Evolutionary conservation across 116 monocot species (phyloP).

Genomic region (Zostera marina): DNA sequence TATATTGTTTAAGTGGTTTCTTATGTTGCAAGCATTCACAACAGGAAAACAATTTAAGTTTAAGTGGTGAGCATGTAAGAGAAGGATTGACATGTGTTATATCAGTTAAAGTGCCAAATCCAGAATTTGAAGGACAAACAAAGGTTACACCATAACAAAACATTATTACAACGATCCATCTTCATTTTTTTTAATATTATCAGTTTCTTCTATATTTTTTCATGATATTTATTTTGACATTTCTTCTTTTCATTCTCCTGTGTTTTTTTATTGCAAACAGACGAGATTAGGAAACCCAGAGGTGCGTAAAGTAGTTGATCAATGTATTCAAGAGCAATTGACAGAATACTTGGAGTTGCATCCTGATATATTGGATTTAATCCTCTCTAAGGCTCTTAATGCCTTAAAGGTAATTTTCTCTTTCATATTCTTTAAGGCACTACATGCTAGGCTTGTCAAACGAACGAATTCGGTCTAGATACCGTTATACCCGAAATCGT

Average conservation of each 20-base stretch:
- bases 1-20: neutral
- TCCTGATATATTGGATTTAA: slow-evolving; percentile 58
- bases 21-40: neutral
- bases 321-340: slow-evolving; percentile 79
- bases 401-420: slow-evolving; percentile 58
- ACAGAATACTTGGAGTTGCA: slow-evolving; percentile 91
- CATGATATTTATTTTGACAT: neutral
- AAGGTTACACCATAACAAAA: slow-evolving; percentile 32
- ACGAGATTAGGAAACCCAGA: slow-evolving; percentile 98
- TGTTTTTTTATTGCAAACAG: slow-evolving; percentile 20
- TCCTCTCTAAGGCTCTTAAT: slow-evolving; percentile 89
- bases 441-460: no score
- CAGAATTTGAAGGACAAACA: slow-evolving; percentile 99
- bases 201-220: neutral
- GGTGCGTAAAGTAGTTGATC: slow-evolving; percentile 83
- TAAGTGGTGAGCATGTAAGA: slow-evolving; percentile 95
- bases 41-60: slow-evolving; percentile 81
- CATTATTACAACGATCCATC: neutral
- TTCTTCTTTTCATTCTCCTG: slow-evolving; percentile 1
- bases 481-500: no score
- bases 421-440: no score
- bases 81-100: slow-evolving; percentile 94
- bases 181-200: neutral
- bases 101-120: slow-evolving; percentile 84
- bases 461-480: no score